Evolutionary conservation across 139 green algal species (phyloP).

Genomic region (Eudorina sp.): DNA sequence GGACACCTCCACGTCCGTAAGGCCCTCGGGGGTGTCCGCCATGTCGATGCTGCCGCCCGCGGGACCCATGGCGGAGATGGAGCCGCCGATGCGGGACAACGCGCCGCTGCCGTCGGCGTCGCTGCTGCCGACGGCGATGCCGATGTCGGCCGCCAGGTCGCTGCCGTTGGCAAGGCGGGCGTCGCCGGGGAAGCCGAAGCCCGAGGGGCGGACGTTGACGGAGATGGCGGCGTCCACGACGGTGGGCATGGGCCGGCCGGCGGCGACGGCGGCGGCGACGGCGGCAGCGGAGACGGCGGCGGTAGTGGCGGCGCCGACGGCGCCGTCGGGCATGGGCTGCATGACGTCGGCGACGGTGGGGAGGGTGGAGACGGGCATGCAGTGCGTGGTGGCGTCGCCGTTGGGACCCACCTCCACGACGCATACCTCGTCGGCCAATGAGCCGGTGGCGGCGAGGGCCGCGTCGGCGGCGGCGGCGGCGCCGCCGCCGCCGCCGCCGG

Average conservation of each 20-base stretch:
- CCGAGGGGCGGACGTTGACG: neutral
- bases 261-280: neutral
- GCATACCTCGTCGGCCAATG: conserved; percentile 5
- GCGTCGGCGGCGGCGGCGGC: neutral
- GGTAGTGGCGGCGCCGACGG: no score
- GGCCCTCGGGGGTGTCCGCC: conserved; percentile 60
- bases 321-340: neutral
- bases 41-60: conserved; percentile 14
- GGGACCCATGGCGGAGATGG: neutral
- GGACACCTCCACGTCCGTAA: conserved; percentile 52
- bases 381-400: conserved; percentile 14
- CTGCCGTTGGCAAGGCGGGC: neutral
- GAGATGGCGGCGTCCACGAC: conserved; percentile 40
- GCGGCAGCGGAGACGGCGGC: neutral
- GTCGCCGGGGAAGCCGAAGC: conserved; percentile 7
- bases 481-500: neutral
- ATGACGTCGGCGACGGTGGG: conserved; percentile 40
- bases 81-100: neutral
- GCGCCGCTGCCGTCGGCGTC: conserved; percentile 21
- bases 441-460: no score
- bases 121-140: neutral
- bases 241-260: neutral
- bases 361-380: conserved; percentile 20
- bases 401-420: conserved; percentile 25
- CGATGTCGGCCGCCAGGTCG: conserved; percentile 1